These are phyloP conservation scores for Prunus yedoensis DNA, from an alignment of 331 rosid genomes.

Conservation along the genomic window DNA sequence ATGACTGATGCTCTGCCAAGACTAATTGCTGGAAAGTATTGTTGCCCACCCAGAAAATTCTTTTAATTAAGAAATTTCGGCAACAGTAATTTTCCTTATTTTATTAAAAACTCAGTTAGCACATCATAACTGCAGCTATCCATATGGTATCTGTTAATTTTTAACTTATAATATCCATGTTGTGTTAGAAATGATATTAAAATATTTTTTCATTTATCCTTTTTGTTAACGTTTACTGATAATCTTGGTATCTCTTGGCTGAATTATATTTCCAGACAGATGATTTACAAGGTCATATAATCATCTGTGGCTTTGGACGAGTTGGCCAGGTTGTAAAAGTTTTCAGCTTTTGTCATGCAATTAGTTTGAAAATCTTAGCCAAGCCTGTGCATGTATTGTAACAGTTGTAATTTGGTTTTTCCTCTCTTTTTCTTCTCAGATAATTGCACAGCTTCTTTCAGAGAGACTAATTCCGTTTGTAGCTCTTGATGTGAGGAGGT, in stretches of 20 bases:
- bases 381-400: not conserved
- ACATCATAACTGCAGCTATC: constrained; percentile 20
- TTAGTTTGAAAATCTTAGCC: constrained; percentile 2
- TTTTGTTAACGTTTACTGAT: not conserved
- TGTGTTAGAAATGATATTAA: constrained; percentile 19
- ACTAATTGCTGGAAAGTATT: not conserved
- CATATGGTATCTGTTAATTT: constrained; percentile 18
- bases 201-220: not conserved
- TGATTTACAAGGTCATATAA: constrained; percentile 93
- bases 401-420: constrained; percentile 9
- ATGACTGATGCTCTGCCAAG: constrained; percentile 5
- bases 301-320: constrained; percentile 98
- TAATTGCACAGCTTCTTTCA: constrained; percentile 99
- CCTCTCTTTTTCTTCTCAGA: constrained; percentile 45
- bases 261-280: constrained; percentile 76
- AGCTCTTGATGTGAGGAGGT: constrained; percentile 99
- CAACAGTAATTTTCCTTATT: not conserved
- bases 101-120: not conserved
- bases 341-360: constrained; percentile 12
- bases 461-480: constrained; percentile 97
- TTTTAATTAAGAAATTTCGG: constrained; percentile 5
- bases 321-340: constrained; percentile 81
- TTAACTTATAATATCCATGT: constrained; percentile 22
- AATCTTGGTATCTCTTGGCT: constrained; percentile 23
- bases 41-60: not conserved